phyloP scores from a whole-genome alignment of 2,329 filamentous ascomycete genomes.

The Penicillium sclerotigenum region DNA sequence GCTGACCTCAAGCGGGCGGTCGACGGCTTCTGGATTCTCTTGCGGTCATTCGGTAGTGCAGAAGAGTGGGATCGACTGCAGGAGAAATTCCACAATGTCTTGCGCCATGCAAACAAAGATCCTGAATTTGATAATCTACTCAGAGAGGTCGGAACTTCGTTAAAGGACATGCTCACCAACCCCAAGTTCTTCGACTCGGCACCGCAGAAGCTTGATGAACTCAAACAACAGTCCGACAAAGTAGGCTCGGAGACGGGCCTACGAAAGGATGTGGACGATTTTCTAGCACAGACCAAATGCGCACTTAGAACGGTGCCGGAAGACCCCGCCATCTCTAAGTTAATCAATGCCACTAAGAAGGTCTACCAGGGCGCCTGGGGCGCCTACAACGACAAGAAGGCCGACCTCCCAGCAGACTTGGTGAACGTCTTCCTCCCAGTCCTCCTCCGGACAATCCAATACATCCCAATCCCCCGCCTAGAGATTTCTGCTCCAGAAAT shows the following conservation, averaged over 20 bases:
- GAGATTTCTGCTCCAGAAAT: constrained; percentile 80
- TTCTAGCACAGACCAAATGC: constrained; percentile 65
- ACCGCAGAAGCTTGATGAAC: constrained; percentile 61
- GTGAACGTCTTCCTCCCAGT: constrained; percentile 79
- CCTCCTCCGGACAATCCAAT: constrained; percentile 73
- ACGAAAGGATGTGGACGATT: constrained; percentile 67
- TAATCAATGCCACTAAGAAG: constrained; percentile 64
- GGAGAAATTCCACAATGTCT: constrained; percentile 63
- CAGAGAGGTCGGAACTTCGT: constrained; percentile 65
- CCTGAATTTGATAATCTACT: constrained; percentile 79
- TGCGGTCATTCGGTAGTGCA: constrained; percentile 74
- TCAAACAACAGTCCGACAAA: constrained; percentile 55
- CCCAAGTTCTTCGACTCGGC: constrained; percentile 80
- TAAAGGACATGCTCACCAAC: constrained; percentile 80
- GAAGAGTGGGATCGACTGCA: constrained; percentile 75
- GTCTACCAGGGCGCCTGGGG: constrained; percentile 70
- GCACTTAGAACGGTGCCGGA: constrained; percentile 67
- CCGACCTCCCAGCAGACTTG: constrained; percentile 69
- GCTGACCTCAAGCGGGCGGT: constrained; percentile 70
- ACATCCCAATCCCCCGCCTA: constrained; percentile 84
- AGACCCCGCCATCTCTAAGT: constrained; percentile 68
- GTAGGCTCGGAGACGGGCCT: constrained; percentile 66
- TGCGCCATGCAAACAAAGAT: constrained; percentile 72
- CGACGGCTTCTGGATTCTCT: constrained; percentile 73
- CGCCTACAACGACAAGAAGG: constrained; percentile 60